Evolutionary conservation across 1,139 yeast genomes (phyloP), one percentile per base, ranked within the genome.

Genomic region (Suhomyces chickasaworum): DNA sequence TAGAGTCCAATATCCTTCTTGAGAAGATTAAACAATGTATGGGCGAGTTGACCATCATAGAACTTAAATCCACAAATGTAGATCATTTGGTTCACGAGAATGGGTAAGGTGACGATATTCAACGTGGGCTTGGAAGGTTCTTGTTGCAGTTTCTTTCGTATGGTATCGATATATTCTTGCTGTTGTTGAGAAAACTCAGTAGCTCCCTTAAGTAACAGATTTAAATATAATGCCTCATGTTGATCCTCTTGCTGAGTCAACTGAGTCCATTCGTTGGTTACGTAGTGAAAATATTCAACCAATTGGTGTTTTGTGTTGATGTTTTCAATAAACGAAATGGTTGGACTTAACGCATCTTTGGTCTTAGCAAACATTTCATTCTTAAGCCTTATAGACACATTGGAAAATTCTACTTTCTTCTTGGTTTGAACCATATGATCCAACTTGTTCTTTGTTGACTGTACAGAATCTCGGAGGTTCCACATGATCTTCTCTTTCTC

Each of bases 41-140:
- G 46, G 0, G 75, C 66, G 45, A 71, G 56, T 42, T 65, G 68
- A 0, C 78, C 78, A 43, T 73, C 72, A 39, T 63, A 54, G 48
- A 65, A 64, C 45, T 64, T 63, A 46, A 57, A 59, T 13, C 61
- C 56, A 15, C 66, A 50, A 3, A 58, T 54, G 21, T 64, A 58
- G 17, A 75, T 50, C 31, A 68, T 57, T 17, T 63, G 60, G 53
- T 73, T 75, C 53, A 73, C 60, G 1, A 75, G 51, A 15, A 66
- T 57, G 0, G 79, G 78, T 34, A 73, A 50, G 0, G 79, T 71
- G 32, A 68, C 55, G 7, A 61, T 65, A 45, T 73, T 73, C 41
- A 69, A 53, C 0, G 53, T 47, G 1, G 77, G 76, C 1, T 40
- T 39, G 7, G 47, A 42, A 0, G 76, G 71, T 4, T 37, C 18